These are phyloP conservation scores for Pyracantha coccinea DNA, from an alignment of 331 rosid species.

Conservation along the genomic window DNA sequence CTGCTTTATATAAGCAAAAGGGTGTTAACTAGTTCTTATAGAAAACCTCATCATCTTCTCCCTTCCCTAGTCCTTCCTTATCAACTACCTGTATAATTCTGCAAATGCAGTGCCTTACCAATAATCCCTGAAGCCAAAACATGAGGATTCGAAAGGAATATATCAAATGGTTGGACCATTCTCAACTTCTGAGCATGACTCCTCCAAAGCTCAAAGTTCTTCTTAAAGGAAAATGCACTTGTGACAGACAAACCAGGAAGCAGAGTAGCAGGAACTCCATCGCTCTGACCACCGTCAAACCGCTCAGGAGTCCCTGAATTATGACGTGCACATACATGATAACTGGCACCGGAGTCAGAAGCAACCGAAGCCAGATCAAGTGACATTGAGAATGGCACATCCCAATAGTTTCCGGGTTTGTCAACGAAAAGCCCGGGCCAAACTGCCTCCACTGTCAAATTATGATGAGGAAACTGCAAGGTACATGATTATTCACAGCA, in stretches of 20 bases:
- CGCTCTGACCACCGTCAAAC: conserved; percentile 25
- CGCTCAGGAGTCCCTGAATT: conserved; percentile 50
- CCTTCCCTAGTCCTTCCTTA: background rate
- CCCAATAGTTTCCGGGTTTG: conserved; percentile 73
- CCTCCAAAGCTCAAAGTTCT: conserved; percentile 61
- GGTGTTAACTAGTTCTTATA: background rate
- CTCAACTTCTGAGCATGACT: conserved; percentile 53
- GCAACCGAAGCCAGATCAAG: conserved; percentile 66
- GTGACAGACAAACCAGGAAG: conserved; percentile 77
- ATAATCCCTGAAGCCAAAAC: conserved; percentile 66
- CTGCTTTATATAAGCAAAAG: background rate
- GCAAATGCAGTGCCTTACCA: conserved; percentile 40
- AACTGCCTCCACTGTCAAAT: conserved; percentile 68
- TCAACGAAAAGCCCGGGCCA: conserved; percentile 81
- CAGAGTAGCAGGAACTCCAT: conserved; percentile 37
- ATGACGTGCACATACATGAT: conserved; percentile 57
- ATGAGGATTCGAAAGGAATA: conserved; percentile 67
- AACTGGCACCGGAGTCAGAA: conserved; percentile 45
- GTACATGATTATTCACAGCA: conserved; percentile 3
- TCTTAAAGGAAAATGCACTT: conserved; percentile 58
- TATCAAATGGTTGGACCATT: conserved; percentile 66
- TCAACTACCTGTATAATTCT: background rate
- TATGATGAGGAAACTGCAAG: conserved; percentile 72
- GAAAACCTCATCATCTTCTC: background rate
- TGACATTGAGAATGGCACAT: conserved; percentile 74